Evolutionary conservation across 2,329 filamentous ascomycete genomes (phyloP).

Genomic region (Aspergillus brasiliensis): DNA sequence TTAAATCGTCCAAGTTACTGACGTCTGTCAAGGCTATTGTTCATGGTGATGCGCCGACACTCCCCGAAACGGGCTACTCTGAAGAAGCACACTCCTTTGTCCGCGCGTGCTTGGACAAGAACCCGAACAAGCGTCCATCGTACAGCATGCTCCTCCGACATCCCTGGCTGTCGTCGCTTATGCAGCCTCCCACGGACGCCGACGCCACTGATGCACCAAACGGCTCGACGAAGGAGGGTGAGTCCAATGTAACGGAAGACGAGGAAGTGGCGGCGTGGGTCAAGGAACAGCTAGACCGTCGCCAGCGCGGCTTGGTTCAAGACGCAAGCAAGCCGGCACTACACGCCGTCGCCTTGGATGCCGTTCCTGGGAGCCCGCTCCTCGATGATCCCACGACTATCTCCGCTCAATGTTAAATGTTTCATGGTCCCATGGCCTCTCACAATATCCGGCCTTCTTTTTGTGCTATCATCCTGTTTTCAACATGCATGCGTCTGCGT

Average conservation of each 20-base stretch:
- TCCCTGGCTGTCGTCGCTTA: slow-evolving; percentile 77
- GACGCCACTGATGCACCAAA: slow-evolving; percentile 46
- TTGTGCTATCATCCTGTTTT: background rate
- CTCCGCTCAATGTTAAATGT: background rate
- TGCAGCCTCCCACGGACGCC: slow-evolving; percentile 73
- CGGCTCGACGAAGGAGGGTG: slow-evolving; percentile 27
- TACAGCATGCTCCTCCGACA: slow-evolving; percentile 89
- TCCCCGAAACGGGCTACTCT: slow-evolving; percentile 78
- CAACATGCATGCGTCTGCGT: background rate
- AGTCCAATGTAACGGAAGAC: slow-evolving; percentile 61
- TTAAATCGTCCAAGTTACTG: background rate
- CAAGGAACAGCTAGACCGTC: slow-evolving; percentile 66
- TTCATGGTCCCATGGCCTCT: background rate
- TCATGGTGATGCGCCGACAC: slow-evolving; percentile 88
- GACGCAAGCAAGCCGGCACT: slow-evolving; percentile 72
- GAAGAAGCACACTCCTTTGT: slow-evolving; percentile 84
- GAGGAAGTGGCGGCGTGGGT: slow-evolving; percentile 88
- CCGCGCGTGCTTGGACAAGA: slow-evolving; percentile 85
- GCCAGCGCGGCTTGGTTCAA: slow-evolving; percentile 60
- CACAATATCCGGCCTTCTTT: background rate
- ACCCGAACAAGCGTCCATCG: slow-evolving; percentile 86
- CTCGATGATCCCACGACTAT: slow-evolving; percentile 29
- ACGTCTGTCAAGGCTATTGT: slow-evolving; percentile 76
- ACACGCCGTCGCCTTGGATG: slow-evolving; percentile 82
- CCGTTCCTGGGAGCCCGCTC: slow-evolving; percentile 53